These are phyloP conservation scores for Candida boleticola DNA, from an alignment of 805 yeast genomes.

Conservation along the genomic window DNA sequence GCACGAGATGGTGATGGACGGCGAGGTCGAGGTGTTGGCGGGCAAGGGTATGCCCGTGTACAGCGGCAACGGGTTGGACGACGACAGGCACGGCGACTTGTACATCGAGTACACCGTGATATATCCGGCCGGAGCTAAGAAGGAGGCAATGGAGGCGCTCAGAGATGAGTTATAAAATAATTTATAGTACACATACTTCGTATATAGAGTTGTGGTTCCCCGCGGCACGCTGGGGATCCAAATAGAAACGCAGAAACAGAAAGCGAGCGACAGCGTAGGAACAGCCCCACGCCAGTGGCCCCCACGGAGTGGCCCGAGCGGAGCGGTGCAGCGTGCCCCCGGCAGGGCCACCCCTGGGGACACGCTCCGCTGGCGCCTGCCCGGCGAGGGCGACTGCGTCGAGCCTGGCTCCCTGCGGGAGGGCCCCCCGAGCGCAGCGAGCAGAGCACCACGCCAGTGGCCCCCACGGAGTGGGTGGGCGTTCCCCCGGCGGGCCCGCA, in stretches of 20 bases:
- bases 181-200: too few relatives aligned
- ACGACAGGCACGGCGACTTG: slow-evolving; percentile 47
- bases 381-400: too few relatives aligned
- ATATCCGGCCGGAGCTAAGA: slow-evolving; percentile 17
- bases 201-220: too few relatives aligned
- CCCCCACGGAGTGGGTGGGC: neutral
- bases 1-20: slow-evolving; percentile 48
- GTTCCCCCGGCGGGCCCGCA: neutral
- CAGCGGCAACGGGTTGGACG: slow-evolving; percentile 29
- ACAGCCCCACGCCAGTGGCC: too few relatives aligned
- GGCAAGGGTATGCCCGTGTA: slow-evolving; percentile 85
- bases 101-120: slow-evolving; percentile 51
- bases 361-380: too few relatives aligned
- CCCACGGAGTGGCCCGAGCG: neutral
- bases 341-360: neutral
- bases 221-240: too few relatives aligned
- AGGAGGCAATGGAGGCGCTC: slow-evolving; percentile 4
- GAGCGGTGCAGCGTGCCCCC: neutral
- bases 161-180: slow-evolving; percentile 25
- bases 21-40: slow-evolving; percentile 67
- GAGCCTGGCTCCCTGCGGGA: too few relatives aligned
- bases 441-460: too few relatives aligned
- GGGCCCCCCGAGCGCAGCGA: too few relatives aligned
- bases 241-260: too few relatives aligned
- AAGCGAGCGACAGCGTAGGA: too few relatives aligned